Evolutionary conservation across 768 basidiomycete species (phyloP).

Genomic region (Russula earlei): DNA sequence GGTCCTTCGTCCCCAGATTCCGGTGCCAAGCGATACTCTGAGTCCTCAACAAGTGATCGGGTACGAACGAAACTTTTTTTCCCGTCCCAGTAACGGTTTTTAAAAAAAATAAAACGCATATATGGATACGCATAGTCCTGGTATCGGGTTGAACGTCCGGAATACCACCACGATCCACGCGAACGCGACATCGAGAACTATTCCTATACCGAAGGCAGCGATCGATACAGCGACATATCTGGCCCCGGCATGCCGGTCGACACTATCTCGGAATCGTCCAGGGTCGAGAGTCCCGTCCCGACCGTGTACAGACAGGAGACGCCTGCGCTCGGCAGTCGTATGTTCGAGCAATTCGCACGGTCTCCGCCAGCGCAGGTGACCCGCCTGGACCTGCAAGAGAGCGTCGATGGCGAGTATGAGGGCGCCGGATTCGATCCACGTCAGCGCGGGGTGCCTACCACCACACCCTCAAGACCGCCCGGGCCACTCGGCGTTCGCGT

Average conservation of each 20-base stretch:
- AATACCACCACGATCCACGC: neutral
- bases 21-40: neutral
- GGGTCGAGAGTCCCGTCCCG: slow-evolving; percentile 14
- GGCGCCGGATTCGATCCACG: neutral
- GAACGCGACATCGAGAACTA: slow-evolving; percentile 3
- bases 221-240: neutral
- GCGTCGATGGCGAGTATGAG: neutral
- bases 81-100: no score
- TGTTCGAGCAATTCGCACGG: slow-evolving; percentile 17
- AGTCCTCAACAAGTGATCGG: neutral
- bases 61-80: neutral
- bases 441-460: neutral
- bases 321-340: neutral
- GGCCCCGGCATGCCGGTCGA: neutral
- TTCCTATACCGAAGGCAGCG: slow-evolving; percentile 14
- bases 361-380: neutral
- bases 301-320: slow-evolving; percentile 13
- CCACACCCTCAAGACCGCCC: neutral
- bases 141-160: slow-evolving; percentile 9
- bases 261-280: slow-evolving; percentile 10
- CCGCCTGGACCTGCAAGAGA: slow-evolving; percentile 10
- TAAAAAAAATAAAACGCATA: no score
- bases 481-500: neutral
- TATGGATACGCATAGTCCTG: slow-evolving; percentile 15
- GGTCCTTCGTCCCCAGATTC: neutral